Conservation (phyloP, 352 stramenopile genomes). For the Globisporangium viniferum region DNA sequence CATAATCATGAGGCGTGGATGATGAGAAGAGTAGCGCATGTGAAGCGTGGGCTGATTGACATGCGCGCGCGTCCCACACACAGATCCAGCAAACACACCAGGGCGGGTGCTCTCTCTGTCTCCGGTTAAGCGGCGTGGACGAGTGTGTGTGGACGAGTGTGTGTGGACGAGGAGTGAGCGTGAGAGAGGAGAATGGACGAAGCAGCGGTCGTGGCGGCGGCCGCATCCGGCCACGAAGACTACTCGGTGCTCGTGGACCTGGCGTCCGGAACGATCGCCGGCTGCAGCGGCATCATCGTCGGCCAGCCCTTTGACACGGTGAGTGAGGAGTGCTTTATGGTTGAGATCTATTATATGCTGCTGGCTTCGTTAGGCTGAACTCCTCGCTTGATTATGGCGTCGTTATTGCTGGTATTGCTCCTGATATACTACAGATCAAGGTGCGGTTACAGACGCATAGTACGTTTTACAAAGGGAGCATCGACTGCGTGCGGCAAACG, state of each 20-base stretch:
- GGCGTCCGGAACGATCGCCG: slow-evolving; percentile 45
- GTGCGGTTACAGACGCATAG: slow-evolving; percentile 61
- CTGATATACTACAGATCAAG: slow-evolving; percentile 30
- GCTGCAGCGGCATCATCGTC: slow-evolving; percentile 53
- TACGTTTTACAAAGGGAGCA: slow-evolving; percentile 47
- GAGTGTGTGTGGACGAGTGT: background rate
- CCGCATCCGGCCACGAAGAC: slow-evolving; percentile 26
- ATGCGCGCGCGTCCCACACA: background rate
- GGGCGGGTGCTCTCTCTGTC: background rate
- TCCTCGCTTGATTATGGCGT: background rate
- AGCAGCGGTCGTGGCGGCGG: slow-evolving; percentile 20
- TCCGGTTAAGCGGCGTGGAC: background rate
- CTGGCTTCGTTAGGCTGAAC: background rate
- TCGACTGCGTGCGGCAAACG: slow-evolving; percentile 45
- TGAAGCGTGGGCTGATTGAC: background rate
- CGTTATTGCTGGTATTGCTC: background rate
- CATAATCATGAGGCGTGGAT: background rate
- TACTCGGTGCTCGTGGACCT: slow-evolving; percentile 55
- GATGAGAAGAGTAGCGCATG: background rate
- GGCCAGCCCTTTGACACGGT: slow-evolving; percentile 62
- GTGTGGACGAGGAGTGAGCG: too few relatives aligned
- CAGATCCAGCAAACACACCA: background rate
- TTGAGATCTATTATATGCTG: background rate
- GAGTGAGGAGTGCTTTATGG: slow-evolving; percentile 7
- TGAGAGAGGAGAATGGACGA: slow-evolving; percentile 3